These are phyloP conservation scores for Pleodorina starrii DNA, from an alignment of 139 green algal genomes.

Conservation along the genomic window DNA sequence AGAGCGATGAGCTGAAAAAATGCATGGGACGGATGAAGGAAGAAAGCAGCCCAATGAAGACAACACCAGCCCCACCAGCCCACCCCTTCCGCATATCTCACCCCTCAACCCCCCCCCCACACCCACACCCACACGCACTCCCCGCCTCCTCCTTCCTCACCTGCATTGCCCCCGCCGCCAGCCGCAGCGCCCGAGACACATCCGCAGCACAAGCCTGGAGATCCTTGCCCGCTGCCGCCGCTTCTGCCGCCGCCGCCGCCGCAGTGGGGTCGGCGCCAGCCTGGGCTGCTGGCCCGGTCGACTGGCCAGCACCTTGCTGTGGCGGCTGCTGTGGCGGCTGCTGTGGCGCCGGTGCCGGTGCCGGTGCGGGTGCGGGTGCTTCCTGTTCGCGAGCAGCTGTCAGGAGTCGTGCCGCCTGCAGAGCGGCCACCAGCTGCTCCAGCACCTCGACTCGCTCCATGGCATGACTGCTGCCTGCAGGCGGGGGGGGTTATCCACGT, in stretches of 20 bases:
- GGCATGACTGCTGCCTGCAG: background rate
- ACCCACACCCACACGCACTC: too few species aligned
- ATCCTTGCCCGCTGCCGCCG: background rate
- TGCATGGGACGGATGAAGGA: too few species aligned
- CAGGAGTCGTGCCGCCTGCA: slow-evolving; percentile 20
- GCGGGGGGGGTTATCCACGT: too few species aligned
- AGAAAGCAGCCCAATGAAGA: too few species aligned
- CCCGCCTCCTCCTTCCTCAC: too few species aligned
- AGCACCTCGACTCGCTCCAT: slow-evolving; percentile 38
- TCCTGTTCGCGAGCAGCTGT: background rate
- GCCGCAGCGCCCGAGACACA: slow-evolving; percentile 8
- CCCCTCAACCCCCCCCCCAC: too few species aligned
- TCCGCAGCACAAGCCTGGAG: background rate
- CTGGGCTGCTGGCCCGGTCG: too few species aligned
- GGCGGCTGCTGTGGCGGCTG: background rate
- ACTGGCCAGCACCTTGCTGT: background rate
- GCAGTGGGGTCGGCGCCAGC: background rate
- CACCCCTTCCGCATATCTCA: too few species aligned
- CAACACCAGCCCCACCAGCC: too few species aligned
- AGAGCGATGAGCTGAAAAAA: too few species aligned
- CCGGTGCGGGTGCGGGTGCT: background rate
- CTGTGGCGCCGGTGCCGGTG: background rate
- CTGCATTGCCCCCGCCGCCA: slow-evolving; percentile 28
- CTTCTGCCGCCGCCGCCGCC: background rate
- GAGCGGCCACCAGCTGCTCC: slow-evolving; percentile 17